Evolutionary conservation across 179 eudicot genomes (phyloP), one percentile per base, ranked within the genome.

Genomic region (Dionaea muscipula): DNA sequence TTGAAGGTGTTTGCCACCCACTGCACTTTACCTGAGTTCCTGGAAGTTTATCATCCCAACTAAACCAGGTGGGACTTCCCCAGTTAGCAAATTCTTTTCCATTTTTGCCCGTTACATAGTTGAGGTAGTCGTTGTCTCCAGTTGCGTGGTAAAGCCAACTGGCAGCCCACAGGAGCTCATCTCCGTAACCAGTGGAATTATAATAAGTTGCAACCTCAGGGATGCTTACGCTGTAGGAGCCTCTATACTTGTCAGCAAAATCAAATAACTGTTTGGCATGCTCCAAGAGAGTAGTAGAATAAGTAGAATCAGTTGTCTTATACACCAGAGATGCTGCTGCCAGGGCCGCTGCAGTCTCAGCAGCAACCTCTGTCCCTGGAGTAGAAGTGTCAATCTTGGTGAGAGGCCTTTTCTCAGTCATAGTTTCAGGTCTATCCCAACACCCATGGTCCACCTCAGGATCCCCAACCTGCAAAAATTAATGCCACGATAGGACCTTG

Each of bases 131-230:
- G 43, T 57, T 13, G 22, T 93, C 86, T 28, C 79, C 78, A 15
- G 96, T 93, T 26, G 96, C 99, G 70, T 87, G 94, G 68, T 79
- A 93, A 23, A 93, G 86, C 99, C 99, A 93, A 59, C 85, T 72
- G 53, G 99, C 89, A 19, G 93, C 96, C 96, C 99, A 93, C 68
- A 93, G 75, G 64, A 93, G 99, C 76, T 93, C 99, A 51, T 93
- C 99, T 16, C 74, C 94, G 63, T 70, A 93, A n/a, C 96, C 89
- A 0, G 94, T 88, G 0, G 99, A 93, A 47, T 88, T 93, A 72
- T 93, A 93, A 64, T 57, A 93, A 12, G 72, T 84, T 38, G 76
- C 78, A 51, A 93, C 86, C 57, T 77, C 61, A 5, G 96, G 94
- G 57, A 93, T 79, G 67, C 65, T 88, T 49, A 52, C 65, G 55